Percentiles rank a stretch among this genome's conserved stretches.
These are phyloP conservation scores for Nemania bipapillata DNA, from an alignment of 2,329 filamentous ascomycete species.

Conservation along the genomic window DNA sequence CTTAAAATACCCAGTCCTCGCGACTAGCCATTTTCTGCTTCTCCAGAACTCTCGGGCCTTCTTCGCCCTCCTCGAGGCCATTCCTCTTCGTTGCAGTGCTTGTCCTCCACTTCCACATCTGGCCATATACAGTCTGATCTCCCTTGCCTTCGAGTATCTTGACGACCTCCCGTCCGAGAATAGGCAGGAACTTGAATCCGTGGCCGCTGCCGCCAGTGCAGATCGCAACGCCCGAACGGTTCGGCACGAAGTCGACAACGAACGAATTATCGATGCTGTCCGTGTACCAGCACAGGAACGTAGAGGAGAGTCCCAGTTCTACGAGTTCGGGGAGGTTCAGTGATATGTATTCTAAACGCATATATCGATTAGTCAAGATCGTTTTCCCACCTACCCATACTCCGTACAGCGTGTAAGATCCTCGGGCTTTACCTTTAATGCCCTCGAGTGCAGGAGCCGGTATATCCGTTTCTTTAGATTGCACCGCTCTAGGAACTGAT, in stretches of 20 bases:
- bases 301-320: constrained; percentile 52
- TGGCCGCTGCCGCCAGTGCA: constrained; percentile 69
- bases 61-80: constrained; percentile 48
- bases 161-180: constrained; percentile 49
- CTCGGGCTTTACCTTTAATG: constrained; percentile 41
- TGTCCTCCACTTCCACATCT: constrained; percentile 48
- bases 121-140: constrained; percentile 44
- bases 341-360: constrained; percentile 41
- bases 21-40: constrained; percentile 47
- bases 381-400: not conserved
- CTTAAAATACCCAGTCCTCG: constrained; percentile 50
- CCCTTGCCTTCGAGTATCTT: constrained; percentile 47
- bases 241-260: constrained; percentile 58
- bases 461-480: constrained; percentile 40
- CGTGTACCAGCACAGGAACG: constrained; percentile 58
- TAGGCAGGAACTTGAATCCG: constrained; percentile 51
- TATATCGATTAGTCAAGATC: not conserved
- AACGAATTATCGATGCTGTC: constrained; percentile 50
- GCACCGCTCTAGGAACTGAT: constrained; percentile 43
- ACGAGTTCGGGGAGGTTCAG: constrained; percentile 57
- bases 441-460: constrained; percentile 42
- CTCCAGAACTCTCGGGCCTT: constrained; percentile 45
- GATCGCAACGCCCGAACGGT: constrained; percentile 60
- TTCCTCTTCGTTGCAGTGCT: constrained; percentile 36
- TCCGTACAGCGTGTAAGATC: not conserved